Conservation (phyloP, 2,329 filamentous ascomycete genomes). For the Rasamsonia emersonii region DNA sequence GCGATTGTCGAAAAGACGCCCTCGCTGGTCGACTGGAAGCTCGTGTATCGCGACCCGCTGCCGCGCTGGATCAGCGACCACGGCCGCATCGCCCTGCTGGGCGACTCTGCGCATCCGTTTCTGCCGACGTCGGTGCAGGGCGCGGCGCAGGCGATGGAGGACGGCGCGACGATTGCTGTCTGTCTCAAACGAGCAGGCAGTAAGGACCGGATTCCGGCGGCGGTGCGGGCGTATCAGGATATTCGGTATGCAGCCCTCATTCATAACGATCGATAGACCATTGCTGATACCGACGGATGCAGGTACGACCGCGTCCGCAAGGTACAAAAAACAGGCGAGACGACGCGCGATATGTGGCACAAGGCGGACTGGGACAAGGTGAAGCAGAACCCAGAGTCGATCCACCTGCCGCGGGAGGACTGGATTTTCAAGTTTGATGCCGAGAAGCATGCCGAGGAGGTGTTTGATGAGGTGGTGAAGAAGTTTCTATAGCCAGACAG, state of each 20-base stretch:
- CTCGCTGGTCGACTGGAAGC: slow-evolving; percentile 22
- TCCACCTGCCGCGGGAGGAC: slow-evolving; percentile 40
- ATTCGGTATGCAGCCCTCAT: slow-evolving; percentile 18
- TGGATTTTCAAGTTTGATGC: slow-evolving; percentile 45
- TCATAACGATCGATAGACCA: background rate
- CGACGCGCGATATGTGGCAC: slow-evolving; percentile 44
- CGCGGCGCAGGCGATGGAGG: slow-evolving; percentile 35
- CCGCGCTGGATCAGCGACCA: slow-evolving; percentile 17
- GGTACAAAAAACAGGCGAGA: slow-evolving; percentile 41
- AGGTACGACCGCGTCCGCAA: slow-evolving; percentile 41
- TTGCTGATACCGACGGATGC: background rate
- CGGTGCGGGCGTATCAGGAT: slow-evolving; percentile 37
- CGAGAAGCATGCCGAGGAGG: slow-evolving; percentile 38
- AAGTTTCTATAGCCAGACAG: slow-evolving; percentile 11
- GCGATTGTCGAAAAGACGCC: slow-evolving; percentile 34
- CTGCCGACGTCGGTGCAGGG: slow-evolving; percentile 38
- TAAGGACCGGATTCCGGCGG: slow-evolving; percentile 28
- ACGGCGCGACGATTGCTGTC: slow-evolving; percentile 31
- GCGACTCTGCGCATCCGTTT: slow-evolving; percentile 33
- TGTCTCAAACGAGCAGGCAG: slow-evolving; percentile 14
- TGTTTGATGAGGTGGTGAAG: slow-evolving; percentile 23
- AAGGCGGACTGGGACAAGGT: slow-evolving; percentile 42
- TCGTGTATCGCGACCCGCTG: slow-evolving; percentile 20
- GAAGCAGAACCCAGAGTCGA: slow-evolving; percentile 32
- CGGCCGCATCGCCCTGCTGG: slow-evolving; percentile 24